Evolutionary conservation across 805 yeast species (phyloP).

Genomic region (Clavispora asparagi): DNA sequence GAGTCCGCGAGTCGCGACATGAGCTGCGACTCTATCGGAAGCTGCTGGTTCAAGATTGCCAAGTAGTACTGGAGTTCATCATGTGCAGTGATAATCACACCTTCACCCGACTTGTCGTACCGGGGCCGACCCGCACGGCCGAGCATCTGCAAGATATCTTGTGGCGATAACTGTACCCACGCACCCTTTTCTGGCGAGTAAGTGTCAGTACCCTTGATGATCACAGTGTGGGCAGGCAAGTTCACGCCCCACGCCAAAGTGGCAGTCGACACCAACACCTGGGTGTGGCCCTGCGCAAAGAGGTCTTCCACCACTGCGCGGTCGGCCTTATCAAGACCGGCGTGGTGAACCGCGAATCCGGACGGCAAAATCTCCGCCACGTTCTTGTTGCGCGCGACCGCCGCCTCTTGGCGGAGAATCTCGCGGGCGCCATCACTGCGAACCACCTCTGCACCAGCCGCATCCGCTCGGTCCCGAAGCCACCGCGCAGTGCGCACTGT

Average conservation of each 20-base stretch:
- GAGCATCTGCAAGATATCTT: conserved; percentile 93
- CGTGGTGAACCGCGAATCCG: conserved; percentile 91
- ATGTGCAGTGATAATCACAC: conserved; percentile 85
- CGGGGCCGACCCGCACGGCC: conserved; percentile 98
- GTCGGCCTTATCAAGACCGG: conserved; percentile 73
- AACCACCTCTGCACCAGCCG: conserved; percentile 23
- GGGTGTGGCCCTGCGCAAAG: conserved; percentile 83
- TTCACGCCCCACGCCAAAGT: conserved; percentile 87
- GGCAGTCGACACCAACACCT: conserved; percentile 74
- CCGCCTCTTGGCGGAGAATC: conserved; percentile 61
- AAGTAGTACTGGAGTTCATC: conserved; percentile 82
- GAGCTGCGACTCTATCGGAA: conserved; percentile 89
- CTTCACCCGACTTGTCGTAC: conserved; percentile 88
- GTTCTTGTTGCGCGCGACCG: conserved; percentile 45
- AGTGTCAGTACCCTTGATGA: conserved; percentile 88
- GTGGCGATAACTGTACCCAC: conserved; percentile 92
- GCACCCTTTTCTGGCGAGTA: conserved; percentile 86
- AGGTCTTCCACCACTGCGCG: conserved; percentile 76
- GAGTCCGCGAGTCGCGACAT: conserved; percentile 65
- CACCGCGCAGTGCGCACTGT: conserved; percentile 79
- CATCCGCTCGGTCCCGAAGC: conserved; percentile 57
- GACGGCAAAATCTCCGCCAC: conserved; percentile 55
- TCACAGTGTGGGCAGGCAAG: conserved; percentile 74
- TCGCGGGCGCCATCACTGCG: conserved; percentile 56
- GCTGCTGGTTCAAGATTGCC: conserved; percentile 84